Evolutionary conservation across 2,329 filamentous ascomycete genomes (phyloP).

Genomic region (Cladophialophora carrionii): DNA sequence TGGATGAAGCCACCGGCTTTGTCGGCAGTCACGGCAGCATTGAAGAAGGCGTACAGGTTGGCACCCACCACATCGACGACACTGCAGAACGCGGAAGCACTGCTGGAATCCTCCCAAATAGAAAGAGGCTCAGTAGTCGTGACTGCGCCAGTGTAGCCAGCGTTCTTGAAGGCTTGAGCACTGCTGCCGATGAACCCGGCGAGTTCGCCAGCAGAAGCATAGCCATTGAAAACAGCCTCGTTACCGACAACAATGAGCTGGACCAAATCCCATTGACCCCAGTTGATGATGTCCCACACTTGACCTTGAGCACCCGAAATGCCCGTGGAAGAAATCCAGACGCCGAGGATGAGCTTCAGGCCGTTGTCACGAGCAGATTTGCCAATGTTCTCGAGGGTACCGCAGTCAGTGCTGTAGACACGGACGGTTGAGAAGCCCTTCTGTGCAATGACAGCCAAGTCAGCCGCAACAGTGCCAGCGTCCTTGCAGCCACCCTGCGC

Average conservation of each 20-base stretch:
- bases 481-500: conserved; percentile 65
- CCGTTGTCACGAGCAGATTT: conserved; percentile 67
- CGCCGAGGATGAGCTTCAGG: conserved; percentile 80
- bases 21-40: conserved; percentile 64
- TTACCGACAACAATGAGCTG: conserved; percentile 85
- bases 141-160: conserved; percentile 72
- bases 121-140: conserved; percentile 87
- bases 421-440: conserved; percentile 74
- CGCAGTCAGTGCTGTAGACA: conserved; percentile 91
- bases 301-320: conserved; percentile 70
- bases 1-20: conserved; percentile 76
- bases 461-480: conserved; percentile 58
- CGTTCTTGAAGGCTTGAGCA: conserved; percentile 63
- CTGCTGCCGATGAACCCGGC: conserved; percentile 69
- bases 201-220: conserved; percentile 67
- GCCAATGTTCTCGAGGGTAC: conserved; percentile 75
- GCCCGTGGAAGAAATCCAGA: conserved; percentile 73
- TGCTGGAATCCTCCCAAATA: conserved; percentile 64
- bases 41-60: conserved; percentile 97
- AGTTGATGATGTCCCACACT: conserved; percentile 71
- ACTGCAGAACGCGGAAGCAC: conserved; percentile 62
- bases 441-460: conserved; percentile 64
- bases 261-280: conserved; percentile 75
- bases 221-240: conserved; percentile 80
- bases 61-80: conserved; percentile 77